These are phyloP conservation scores for Metschnikowia sp. DNA, from an alignment of 805 yeast genomes.

Conservation along the genomic window DNA sequence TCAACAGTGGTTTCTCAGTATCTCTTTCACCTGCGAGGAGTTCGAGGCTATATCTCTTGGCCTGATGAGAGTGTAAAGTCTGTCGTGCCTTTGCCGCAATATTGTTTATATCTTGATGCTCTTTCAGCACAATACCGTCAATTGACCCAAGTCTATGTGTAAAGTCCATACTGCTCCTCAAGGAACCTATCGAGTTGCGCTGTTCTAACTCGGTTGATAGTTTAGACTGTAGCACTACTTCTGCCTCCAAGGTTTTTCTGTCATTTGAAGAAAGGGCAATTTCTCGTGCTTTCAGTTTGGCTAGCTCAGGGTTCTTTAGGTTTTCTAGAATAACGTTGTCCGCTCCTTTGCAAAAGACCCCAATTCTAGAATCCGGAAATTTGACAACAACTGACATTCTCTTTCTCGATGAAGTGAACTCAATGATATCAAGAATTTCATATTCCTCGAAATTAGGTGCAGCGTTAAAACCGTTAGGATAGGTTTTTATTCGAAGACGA, in stretches of 20 bases:
- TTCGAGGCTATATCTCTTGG: constrained; percentile 46
- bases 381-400: constrained; percentile 87
- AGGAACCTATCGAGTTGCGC: constrained; percentile 30
- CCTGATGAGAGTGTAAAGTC: constrained; percentile 59
- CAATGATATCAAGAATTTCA: constrained; percentile 75
- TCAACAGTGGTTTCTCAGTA: background rate
- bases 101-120: constrained; percentile 50
- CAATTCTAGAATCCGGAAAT: constrained; percentile 72
- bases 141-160: constrained; percentile 37
- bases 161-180: constrained; percentile 24
- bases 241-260: constrained; percentile 78
- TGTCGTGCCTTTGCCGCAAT: constrained; percentile 52
- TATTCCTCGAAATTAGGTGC: constrained; percentile 66
- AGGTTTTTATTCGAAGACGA: constrained; percentile 64
- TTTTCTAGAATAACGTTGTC: constrained; percentile 84
- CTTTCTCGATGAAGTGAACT: constrained; percentile 83
- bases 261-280: constrained; percentile 53
- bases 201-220: constrained; percentile 35
- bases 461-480: constrained; percentile 74
- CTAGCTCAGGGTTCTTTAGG: constrained; percentile 55
- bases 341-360: constrained; percentile 91
- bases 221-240: constrained; percentile 57
- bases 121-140: constrained; percentile 47
- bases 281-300: constrained; percentile 61
- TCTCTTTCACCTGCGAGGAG: background rate